phyloP scores from a whole-genome alignment of 441 rosid species.

The Hypseocharis bilobata region DNA sequence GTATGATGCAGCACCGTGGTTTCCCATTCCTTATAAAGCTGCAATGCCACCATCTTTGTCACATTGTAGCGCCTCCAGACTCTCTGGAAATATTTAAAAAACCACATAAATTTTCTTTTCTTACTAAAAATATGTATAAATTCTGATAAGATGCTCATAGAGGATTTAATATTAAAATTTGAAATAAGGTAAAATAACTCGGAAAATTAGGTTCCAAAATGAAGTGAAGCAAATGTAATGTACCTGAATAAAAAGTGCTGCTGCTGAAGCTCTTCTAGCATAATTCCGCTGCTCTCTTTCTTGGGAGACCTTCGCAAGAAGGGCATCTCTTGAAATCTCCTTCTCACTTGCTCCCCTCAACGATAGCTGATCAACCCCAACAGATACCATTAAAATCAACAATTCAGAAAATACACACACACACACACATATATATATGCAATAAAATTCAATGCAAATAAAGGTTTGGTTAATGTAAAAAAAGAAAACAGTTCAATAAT shows the following conservation, averaged over 20 bases:
- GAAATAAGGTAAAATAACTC: no score
- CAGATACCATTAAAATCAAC: neutral
- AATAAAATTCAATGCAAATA: neutral
- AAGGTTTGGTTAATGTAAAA: neutral
- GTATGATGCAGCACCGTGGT: slow-evolving; percentile 31
- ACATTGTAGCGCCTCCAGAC: slow-evolving; percentile 74
- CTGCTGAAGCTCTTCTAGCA: slow-evolving; percentile 60
- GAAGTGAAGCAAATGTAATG: neutral
- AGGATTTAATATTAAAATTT: no score
- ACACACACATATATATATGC: no score
- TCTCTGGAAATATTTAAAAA: slow-evolving; percentile 38
- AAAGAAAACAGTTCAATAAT: neutral
- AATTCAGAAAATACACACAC: slow-evolving; percentile 2
- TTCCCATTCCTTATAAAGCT: slow-evolving; percentile 72
- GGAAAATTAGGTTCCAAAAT: neutral
- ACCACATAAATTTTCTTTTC: neutral
- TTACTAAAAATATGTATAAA: neutral
- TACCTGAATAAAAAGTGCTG: slow-evolving; percentile 53
- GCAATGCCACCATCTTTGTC: slow-evolving; percentile 47
- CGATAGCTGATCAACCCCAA: slow-evolving; percentile 51
- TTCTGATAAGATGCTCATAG: neutral
- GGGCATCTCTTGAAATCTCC: slow-evolving; percentile 88
- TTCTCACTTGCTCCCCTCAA: slow-evolving; percentile 82
- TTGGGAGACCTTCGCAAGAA: slow-evolving; percentile 71
- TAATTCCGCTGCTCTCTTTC: slow-evolving; percentile 76